phyloP scores from a whole-genome alignment of 768 basidiomycete genomes.

The Lentinus brumalis region DNA sequence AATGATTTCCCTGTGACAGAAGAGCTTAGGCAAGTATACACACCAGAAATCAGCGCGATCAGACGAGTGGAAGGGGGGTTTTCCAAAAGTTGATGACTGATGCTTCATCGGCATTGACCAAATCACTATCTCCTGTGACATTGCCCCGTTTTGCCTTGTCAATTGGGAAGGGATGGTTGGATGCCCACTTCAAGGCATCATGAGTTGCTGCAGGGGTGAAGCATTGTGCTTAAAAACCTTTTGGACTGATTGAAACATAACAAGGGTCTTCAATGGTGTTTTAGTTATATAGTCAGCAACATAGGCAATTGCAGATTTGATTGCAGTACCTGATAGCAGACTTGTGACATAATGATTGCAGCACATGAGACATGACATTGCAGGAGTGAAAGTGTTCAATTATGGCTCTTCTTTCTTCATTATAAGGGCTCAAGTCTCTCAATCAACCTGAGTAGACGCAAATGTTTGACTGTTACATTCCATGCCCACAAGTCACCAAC shows the following conservation, averaged over 20 bases:
- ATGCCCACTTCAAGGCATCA: too few species aligned
- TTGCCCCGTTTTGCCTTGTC: too few species aligned
- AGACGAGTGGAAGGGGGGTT: too few species aligned
- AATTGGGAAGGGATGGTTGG: too few species aligned
- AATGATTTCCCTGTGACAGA: too few species aligned
- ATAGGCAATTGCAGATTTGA: neutral
- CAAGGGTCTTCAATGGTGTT: neutral
- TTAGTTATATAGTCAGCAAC: neutral
- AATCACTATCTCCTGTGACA: too few species aligned
- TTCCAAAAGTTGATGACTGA: too few species aligned
- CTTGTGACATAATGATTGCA: neutral
- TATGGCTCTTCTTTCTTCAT: conserved; percentile 4
- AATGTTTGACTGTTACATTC: neutral
- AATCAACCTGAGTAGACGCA: neutral
- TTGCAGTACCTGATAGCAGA: neutral
- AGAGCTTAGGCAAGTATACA: too few species aligned
- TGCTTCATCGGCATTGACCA: too few species aligned
- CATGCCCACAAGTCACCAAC: too few species aligned
- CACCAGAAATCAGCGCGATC: too few species aligned
- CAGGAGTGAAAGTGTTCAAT: neutral
- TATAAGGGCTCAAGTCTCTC: neutral
- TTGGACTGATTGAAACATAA: conserved; percentile 1
- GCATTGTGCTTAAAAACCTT: neutral
- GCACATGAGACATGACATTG: neutral
- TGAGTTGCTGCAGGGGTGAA: too few species aligned